Evolutionary conservation across 352 stramenopile species (phyloP), one percentile per base, ranked within the genome.

Genomic region (Globisporangium yorkense): DNA sequence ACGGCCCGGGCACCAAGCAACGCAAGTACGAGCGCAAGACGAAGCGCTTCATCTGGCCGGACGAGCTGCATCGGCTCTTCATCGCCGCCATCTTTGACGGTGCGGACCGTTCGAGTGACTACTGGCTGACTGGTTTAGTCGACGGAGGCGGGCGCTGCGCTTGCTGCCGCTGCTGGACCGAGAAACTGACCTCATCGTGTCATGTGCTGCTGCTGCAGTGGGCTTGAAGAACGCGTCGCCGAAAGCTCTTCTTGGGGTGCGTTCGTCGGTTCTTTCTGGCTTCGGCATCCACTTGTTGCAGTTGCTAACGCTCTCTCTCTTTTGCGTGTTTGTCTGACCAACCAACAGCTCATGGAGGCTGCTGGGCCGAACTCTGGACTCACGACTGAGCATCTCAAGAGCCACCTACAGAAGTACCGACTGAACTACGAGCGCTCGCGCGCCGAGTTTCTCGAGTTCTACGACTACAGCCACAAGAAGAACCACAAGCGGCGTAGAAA

Each of bases 11-110:
- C 50, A 29, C 21, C 20, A 65, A 59, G 20, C 80, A 92, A 66
- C 85, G 85, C 75, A 93, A 95, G 64, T 95, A 95, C 65, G 85
- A 95, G 60, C 85, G 82, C 67, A 89, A 92, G 67, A 91, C 82
- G 33, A 89, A 92, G 62, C 85, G 86, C 46, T 95, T 95, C 60
- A 81, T 89, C 49, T 95, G 86, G 86, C 84, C 86, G 2, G 84
- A 95, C 47, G 86, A 95, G 44, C 82, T 95, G 29, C 86, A 95
- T 67, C 82, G 86, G 13, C 77, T 92, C 56, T 95, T 95, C 49
- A 84, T 95, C 39, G 83, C 86, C 39, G 84, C 86, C 18, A 92
- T 95, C 59, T 95, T 95, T 62, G 86, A 95, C 59, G 70, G 83
- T 92, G 61, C 24, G 80, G 72, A 27, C 35, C 10, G 35, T 40